Evolutionary conservation across 192 early-diverging fungal species (phyloP).

Genomic region (Coemansia sp.): DNA sequence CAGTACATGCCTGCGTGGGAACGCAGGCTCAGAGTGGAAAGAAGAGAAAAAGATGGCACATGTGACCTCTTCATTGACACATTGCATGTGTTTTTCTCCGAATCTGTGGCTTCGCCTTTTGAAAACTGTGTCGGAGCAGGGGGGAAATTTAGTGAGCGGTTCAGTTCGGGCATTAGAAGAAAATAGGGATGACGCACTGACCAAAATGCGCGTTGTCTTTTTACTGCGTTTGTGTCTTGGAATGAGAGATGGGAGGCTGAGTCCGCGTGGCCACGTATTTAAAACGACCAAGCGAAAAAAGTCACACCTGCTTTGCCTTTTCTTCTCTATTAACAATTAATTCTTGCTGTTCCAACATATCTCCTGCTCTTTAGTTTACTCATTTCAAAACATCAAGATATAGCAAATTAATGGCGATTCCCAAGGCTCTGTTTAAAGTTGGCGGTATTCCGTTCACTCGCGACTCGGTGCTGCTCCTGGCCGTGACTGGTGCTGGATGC

Average conservation of each 20-base stretch:
- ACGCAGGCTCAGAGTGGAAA: too few relatives aligned
- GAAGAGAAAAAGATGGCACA: not conserved
- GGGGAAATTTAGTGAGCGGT: not conserved
- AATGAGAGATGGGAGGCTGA: not conserved
- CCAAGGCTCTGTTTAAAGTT: constrained; percentile 43
- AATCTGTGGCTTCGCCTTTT: too few relatives aligned
- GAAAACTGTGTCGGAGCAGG: too few relatives aligned
- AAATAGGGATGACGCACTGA: not conserved
- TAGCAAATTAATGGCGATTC: constrained; percentile 9
- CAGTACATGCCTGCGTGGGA: too few relatives aligned
- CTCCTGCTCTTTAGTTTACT: constrained; percentile 2
- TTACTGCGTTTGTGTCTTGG: not conserved
- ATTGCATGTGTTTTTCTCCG: too few relatives aligned
- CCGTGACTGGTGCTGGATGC: constrained; percentile 46
- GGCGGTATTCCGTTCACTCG: constrained; percentile 41
- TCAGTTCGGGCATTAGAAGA: not conserved
- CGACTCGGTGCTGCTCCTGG: constrained; percentile 41
- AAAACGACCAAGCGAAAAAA: not conserved
- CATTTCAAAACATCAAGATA: not conserved
- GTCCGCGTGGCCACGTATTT: not conserved
- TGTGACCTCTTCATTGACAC: too few relatives aligned
- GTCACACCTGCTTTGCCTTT: not conserved
- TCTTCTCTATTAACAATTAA: not conserved
- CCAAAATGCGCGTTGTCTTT: not conserved
- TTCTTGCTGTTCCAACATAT: not conserved